phyloP scores from a whole-genome alignment of 2,329 filamentous ascomycete species.

The Aspergillus tamarii region DNA sequence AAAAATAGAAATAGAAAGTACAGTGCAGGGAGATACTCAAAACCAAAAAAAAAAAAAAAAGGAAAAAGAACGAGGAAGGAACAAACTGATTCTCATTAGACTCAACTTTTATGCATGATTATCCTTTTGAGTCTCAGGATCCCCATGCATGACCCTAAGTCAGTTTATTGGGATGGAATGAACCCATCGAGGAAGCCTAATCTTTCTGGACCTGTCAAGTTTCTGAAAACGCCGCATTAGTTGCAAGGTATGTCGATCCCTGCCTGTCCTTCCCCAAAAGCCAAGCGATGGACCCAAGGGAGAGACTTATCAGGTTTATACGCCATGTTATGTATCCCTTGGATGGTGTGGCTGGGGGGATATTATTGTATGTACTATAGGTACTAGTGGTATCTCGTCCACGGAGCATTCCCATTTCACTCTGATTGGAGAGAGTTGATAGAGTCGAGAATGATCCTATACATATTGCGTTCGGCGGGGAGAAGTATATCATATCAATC shows the following conservation, averaged over 20 bases:
- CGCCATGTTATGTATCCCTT: not conserved
- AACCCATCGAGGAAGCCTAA: not conserved
- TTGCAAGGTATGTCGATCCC: not conserved
- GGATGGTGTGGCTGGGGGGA: not conserved
- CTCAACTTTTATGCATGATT: slow-evolving; percentile 3
- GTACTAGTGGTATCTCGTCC: not conserved
- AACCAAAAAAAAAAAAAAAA: not conserved
- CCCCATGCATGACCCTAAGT: not conserved
- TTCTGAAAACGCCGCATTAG: not conserved
- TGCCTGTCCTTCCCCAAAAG: not conserved
- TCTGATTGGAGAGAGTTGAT: not conserved
- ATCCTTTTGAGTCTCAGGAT: not conserved
- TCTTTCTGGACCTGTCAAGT: slow-evolving; percentile 6
- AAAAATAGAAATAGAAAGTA: too few species aligned
- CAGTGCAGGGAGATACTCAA: not conserved
- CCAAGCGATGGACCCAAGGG: not conserved
- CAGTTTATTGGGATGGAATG: not conserved
- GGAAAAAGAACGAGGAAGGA: not conserved
- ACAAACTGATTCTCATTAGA: not conserved
- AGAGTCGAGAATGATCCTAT: not conserved
- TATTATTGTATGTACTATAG: not conserved
- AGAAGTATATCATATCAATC: not conserved
- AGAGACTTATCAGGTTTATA: not conserved
- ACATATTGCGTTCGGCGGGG: not conserved
- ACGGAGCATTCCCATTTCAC: not conserved